phyloP scores from a whole-genome alignment of 1,284 basidiomycete species.

The Malassezia dermatis region DNA sequence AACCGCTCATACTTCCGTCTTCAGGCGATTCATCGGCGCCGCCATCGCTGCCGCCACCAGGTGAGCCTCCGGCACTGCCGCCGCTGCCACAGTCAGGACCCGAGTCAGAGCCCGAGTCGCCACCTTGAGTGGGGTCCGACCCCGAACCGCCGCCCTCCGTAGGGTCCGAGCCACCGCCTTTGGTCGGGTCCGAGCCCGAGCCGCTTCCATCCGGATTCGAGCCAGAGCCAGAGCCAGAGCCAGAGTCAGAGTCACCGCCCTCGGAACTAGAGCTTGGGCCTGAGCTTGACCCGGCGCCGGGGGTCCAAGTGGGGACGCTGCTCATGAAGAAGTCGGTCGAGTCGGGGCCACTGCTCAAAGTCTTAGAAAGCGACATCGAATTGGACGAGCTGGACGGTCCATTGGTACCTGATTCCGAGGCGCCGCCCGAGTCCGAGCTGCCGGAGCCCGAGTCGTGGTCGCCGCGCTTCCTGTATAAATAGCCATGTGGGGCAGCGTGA shows the following conservation, averaged over 20 bases:
- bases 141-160: background rate
- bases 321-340: background rate
- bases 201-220: background rate
- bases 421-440: background rate
- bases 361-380: background rate
- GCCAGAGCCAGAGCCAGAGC: background rate
- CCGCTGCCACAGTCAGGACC: background rate
- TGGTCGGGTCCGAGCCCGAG: background rate
- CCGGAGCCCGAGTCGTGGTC: background rate
- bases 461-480: background rate
- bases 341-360: background rate
- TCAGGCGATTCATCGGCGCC: background rate
- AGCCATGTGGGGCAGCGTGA: background rate
- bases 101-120: background rate
- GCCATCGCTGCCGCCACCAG: background rate
- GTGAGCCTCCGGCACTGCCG: background rate
- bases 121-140: background rate
- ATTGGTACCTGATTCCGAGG: too few relatives aligned
- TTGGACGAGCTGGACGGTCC: background rate
- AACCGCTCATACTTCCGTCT: background rate
- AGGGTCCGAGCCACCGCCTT: background rate
- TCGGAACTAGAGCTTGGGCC: too few relatives aligned
- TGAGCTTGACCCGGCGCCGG: too few relatives aligned
- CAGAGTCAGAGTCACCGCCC: too few relatives aligned
- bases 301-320: background rate